Conservation (phyloP, 495 filamentous ascomycete genomes). For the Polyplosphaeria fusca region DNA sequence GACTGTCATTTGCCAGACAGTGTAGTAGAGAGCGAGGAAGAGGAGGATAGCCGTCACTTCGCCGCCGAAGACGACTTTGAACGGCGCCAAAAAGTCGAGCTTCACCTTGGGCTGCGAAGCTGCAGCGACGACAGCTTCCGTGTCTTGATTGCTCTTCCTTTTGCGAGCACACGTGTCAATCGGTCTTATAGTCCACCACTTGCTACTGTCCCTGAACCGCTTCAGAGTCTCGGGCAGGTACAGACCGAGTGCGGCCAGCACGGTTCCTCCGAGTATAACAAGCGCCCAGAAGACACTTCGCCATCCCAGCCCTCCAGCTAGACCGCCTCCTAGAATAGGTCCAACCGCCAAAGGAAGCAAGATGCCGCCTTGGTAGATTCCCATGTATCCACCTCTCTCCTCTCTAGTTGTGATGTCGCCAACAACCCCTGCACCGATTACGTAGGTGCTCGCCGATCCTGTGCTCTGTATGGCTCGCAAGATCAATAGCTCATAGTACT, state of each 20-base stretch:
- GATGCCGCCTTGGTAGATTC: conserved; percentile 42
- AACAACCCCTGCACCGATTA: conserved; percentile 56
- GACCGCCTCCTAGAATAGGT: conserved; percentile 14
- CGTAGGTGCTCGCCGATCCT: conserved; percentile 53
- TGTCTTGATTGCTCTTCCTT: conserved; percentile 23
- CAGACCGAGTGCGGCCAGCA: conserved; percentile 3
- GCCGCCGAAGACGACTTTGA: not conserved
- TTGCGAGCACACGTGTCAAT: not conserved
- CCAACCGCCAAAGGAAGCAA: conserved; percentile 11
- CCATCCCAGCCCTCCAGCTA: conserved; percentile 19
- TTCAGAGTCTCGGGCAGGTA: conserved; percentile 18
- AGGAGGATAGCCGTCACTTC: conserved; percentile 39
- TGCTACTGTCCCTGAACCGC: no score
- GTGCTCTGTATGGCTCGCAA: conserved; percentile 52
- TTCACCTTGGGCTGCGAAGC: conserved; percentile 21
- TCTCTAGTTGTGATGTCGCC: conserved; percentile 53
- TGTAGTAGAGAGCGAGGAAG: conserved; percentile 52
- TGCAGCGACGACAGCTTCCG: not conserved
- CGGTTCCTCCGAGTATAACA: conserved; percentile 4
- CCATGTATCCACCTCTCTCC: conserved; percentile 56
- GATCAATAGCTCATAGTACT: conserved; percentile 48
- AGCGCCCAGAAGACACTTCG: conserved; percentile 21
- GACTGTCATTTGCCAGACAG: conserved; percentile 58
- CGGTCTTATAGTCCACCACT: no score
- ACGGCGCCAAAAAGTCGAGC: conserved; percentile 26